Evolutionary conservation across 2,329 filamentous ascomycete genomes (phyloP), one percentile per base, ranked within the genome.

Genomic region (Pseudopithomyces maydicus): DNA sequence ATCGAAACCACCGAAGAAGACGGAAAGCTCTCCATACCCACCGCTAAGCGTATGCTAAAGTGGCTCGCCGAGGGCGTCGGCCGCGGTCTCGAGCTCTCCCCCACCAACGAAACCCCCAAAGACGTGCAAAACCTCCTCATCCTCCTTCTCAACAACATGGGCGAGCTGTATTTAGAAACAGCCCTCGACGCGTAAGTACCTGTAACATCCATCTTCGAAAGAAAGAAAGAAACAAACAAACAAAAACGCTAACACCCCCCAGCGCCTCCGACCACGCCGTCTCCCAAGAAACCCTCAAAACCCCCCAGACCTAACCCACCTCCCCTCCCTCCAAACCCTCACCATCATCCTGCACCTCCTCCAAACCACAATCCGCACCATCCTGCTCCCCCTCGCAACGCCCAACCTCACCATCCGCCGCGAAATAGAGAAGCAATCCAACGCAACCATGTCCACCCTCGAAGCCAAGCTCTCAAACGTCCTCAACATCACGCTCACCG

Each of bases 61-160:
- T 99, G 95, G 95, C 81, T 99, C 39, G 95, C 95, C 2, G 95
- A 99, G 80, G 92, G 91, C 60, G 94, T 99, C 22, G 90, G 95
- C 38, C 85, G 95, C 61, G 92, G 92, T 0, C 82, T 99, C 10
- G 95, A 99, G 75, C 82, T 99, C n/a, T 92, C 91, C 22, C 89
- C 91, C 22, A 88, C 88, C 50, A 89, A 85, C 55, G 95, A 99
- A 66, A 97, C 92, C 4, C 92, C 95, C 15, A 98, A 96, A 75
- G 95, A 99, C 74, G 91, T 98, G 54, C 90, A 89, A 44, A 88
- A 91, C 58, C 83, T 98, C 22, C 84, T 97, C 33, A 90, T 89
- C 71, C 84, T 98, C 22, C 84, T 99, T 2, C 84, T 98, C 46
- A 88, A 87, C 32, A 91, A 90, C 66, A 92, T 98, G 89, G 92